Evolutionary conservation across 495 filamentous ascomycete species (phyloP).

Genomic region (Penicillium waksmanii): DNA sequence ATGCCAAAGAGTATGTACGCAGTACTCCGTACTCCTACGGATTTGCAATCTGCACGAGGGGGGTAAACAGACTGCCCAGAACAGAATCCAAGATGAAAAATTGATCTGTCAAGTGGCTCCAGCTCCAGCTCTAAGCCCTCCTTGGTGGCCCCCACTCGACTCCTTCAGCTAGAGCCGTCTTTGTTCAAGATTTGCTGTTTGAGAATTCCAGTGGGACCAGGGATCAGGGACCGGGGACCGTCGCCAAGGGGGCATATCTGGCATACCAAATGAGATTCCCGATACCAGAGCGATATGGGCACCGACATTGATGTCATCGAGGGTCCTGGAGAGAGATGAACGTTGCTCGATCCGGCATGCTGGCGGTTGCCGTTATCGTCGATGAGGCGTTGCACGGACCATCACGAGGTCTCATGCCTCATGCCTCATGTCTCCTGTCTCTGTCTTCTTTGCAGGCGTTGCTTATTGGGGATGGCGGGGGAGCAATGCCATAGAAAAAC

Average conservation of each 20-base stretch:
- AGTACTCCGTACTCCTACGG: background rate
- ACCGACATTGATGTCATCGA: slow-evolving; percentile 5
- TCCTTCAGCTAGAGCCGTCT: background rate
- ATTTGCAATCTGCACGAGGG: too few species aligned
- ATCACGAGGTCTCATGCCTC: background rate
- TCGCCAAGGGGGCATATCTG: background rate
- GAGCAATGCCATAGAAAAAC: too few species aligned
- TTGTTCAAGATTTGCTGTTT: background rate
- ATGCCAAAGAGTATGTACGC: too few species aligned
- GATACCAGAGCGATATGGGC: slow-evolving; percentile 2
- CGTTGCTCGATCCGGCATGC: slow-evolving; percentile 1
- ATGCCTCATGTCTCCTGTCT: background rate
- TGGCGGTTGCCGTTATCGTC: background rate
- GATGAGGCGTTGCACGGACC: slow-evolving; percentile 3
- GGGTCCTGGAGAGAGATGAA: background rate
- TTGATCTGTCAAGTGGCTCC: background rate
- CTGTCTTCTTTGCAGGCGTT: background rate
- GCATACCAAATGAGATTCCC: slow-evolving; percentile 24
- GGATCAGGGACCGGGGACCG: background rate
- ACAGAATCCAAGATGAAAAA: background rate
- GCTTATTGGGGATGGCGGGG: too few species aligned
- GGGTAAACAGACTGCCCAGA: background rate
- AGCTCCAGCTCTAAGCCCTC: background rate
- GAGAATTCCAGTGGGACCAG: background rate
- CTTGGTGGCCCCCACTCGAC: background rate